Evolutionary conservation across 257 asterid genomes (phyloP).

Genomic region (Henckelia pumila): DNA sequence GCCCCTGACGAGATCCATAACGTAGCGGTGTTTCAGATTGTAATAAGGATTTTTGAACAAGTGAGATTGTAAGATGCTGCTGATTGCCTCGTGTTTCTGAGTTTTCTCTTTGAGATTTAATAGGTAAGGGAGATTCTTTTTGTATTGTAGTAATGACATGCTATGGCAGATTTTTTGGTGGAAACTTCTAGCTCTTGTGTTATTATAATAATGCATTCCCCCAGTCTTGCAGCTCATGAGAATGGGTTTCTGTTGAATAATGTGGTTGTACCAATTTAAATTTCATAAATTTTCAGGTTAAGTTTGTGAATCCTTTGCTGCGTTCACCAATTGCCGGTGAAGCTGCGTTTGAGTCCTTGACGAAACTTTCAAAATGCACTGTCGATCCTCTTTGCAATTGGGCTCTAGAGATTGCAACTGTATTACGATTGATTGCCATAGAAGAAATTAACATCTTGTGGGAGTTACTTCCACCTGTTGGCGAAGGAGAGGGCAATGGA

Average conservation of each 20-base stretch:
- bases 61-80: slow-evolving; percentile 13
- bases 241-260: slow-evolving; percentile 9
- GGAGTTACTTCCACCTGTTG: slow-evolving; percentile 66
- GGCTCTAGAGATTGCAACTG: slow-evolving; percentile 96
- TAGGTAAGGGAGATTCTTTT: not conserved
- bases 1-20: too few relatives aligned
- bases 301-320: slow-evolving; percentile 69
- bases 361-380: slow-evolving; percentile 83
- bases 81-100: not conserved
- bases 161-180: slow-evolving; percentile 2
- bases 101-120: too few relatives aligned
- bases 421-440: slow-evolving; percentile 64
- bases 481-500: slow-evolving; percentile 53
- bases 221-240: slow-evolving; percentile 12
- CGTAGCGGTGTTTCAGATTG: slow-evolving; percentile 3
- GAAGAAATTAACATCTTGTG: slow-evolving; percentile 58
- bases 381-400: slow-evolving; percentile 87
- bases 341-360: slow-evolving; percentile 83
- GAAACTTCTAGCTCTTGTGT: slow-evolving; percentile 2
- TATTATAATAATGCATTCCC: slow-evolving; percentile 17
- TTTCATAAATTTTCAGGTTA: slow-evolving; percentile 51
- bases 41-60: slow-evolving; percentile 2
- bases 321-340: slow-evolving; percentile 79
- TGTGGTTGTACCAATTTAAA: slow-evolving; percentile 7
- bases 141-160: not conserved